phyloP scores from a whole-genome alignment of 176 grass and related monocot genomes.

The Rhynchospora pubera region DNA sequence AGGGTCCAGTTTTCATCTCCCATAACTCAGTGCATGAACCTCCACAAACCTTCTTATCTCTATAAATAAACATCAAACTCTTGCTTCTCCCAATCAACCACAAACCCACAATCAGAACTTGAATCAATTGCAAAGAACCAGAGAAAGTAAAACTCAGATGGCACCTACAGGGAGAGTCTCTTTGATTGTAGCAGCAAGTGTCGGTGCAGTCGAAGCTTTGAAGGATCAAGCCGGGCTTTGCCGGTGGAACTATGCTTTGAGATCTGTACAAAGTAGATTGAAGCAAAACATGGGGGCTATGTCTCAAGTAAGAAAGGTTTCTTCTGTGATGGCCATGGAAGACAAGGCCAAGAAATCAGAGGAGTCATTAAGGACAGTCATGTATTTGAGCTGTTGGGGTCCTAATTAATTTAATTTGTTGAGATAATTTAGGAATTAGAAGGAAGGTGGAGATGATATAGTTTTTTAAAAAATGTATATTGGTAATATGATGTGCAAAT shows the following conservation, averaged over 20 bases:
- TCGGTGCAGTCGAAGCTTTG: constrained; percentile 1
- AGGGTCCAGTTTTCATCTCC: background rate
- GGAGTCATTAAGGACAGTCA: constrained; percentile 42
- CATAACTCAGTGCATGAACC: background rate
- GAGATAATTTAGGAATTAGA: background rate
- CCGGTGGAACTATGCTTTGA: constrained; percentile 43
- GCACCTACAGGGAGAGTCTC: background rate
- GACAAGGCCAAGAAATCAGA: constrained; percentile 26
- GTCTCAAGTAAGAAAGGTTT: background rate
- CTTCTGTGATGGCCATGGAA: background rate
- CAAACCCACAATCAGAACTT: background rate
- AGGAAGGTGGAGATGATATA: background rate
- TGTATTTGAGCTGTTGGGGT: constrained; percentile 62
- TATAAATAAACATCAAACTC: background rate
- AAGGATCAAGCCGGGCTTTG: constrained; percentile 49
- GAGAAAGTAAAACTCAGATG: background rate
- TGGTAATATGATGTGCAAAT: background rate
- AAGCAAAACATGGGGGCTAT: constrained; percentile 19
- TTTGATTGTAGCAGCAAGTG: background rate
- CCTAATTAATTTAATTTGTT: constrained; percentile 29
- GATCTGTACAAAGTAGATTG: constrained; percentile 25
- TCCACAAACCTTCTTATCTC: background rate
- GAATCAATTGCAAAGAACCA: background rate
- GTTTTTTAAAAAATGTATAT: background rate
- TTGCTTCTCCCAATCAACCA: background rate